Evolutionary conservation across 768 basidiomycete species (phyloP), one percentile per base, ranked within the genome.

Genomic region (Neoboletus brunneissimus): DNA sequence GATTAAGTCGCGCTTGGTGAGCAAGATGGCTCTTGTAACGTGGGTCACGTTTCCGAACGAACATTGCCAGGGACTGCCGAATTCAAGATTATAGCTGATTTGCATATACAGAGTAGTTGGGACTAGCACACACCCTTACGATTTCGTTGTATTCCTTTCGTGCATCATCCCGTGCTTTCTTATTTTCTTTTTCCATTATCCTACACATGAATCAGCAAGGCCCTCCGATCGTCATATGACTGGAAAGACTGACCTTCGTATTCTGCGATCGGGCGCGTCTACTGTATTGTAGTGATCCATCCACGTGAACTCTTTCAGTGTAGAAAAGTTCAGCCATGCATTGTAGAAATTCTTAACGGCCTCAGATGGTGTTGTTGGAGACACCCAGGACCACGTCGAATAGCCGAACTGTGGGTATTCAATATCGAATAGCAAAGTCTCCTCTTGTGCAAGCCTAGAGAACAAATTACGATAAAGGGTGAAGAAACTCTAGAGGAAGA

Each of bases 151-250:
- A 98, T 57, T 98, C 95, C 66, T 83, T 83, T 38, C 89, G 81
- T 7, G 89, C 88, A 38, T 93, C 89, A 29, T 97, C 93, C 15
- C 94, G 81, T 3, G 85, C 84, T 67, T 94, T 94, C 72, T 90
- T 92, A 72, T 99, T 98, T 61, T 98, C 97, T 64, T 87, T 91
- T 68, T 98, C 97, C 89, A 98, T 94, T 45, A 93, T 66, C 63
- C 91, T 92, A 34, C 15, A 31, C 15, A 35, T 8, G 42, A 20
- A 44, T 63, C 29, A 53, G 42, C 15, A n/a, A 47, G 23, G 12
- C 3, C 27, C 34, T 34, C 10, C 9, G 20, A 35, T 18, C 18
- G 25, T 29, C 38, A 38, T 20, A 45, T 22, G 34, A 20, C 27
- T 37, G 12, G 7, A 23, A n/a, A 20, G 16, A 63, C 77, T 31